Base-by-base conservation (phyloP, 177 flowering plant genomes). In the Vitis hybrid region DNA sequence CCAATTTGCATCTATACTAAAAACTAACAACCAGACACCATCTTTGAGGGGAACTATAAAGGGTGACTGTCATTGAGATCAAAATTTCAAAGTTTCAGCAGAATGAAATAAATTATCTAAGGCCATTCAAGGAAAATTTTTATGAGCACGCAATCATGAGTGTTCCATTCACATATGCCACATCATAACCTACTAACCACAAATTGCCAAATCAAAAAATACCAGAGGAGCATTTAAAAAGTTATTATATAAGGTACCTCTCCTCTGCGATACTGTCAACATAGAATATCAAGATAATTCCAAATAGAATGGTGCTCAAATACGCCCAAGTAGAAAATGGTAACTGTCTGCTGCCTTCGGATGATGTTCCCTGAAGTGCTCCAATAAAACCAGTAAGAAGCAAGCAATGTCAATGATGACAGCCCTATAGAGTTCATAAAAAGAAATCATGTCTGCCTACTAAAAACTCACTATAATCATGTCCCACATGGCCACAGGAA, bases 401-500 rank as follows among this genome's bases (percentile, higher is more conserved):
- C 18, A 48, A 50, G 26, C 15, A 64, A 62, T 39, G 58, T 29
- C 26, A 60, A 16, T 15, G 26, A 31, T 12, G 15, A 51, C 18
- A 15, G 31, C 50, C 18, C 13, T 11, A 56, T 31, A 45, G 31
- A 15, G 6, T 10, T 15, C 3, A 56, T 31, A 12, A 60, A 10
- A 11, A 12, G 12, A 29, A 49, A 49, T 58, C 45, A 33, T 3
- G 13, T 18, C 18, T 56, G 66, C 15, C 51, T 62, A 68, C 60
- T 50, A 12, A 21, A 16, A 64, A 84, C 92, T 86, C 81, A 94
- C 99, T 64, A 90, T 78, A 74, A 94, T 79, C 71, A 84, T 68
- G 86, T 91, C 99, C 98, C 97, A 94, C 87, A 93, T 91, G 75
- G 98, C 97, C 64, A 91, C 89, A 56, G 98, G 99, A 81, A 95